phyloP scores from a whole-genome alignment of 768 basidiomycete species.

The Jaapia argillacea region DNA sequence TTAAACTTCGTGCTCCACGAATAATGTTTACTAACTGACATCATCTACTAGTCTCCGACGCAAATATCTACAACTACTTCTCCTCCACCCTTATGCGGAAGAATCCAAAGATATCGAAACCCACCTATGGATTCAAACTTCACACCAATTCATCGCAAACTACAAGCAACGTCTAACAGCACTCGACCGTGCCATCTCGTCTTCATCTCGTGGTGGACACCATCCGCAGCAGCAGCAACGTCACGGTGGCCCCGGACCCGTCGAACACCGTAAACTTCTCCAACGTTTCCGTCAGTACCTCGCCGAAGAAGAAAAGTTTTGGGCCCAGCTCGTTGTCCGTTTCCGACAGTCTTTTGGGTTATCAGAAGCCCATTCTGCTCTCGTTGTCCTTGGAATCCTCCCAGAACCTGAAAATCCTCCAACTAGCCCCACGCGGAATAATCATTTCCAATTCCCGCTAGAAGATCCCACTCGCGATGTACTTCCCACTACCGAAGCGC shows the following conservation, averaged over 20 bases:
- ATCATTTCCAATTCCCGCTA: constrained; percentile 55
- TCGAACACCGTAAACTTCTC: constrained; percentile 79
- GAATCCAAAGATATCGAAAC: constrained; percentile 76
- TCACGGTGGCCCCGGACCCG: constrained; percentile 42
- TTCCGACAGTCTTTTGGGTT: constrained; percentile 64
- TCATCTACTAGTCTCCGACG: constrained; percentile 45
- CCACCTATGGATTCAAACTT: constrained; percentile 89
- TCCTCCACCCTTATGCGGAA: constrained; percentile 55
- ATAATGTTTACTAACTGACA: neutral
- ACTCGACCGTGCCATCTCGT: constrained; percentile 47
- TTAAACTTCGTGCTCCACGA: neutral
- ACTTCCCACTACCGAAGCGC: constrained; percentile 32
- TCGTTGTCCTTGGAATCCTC: constrained; percentile 48
- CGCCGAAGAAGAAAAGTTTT: constrained; percentile 85
- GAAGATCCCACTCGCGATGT: constrained; percentile 33
- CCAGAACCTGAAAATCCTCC: constrained; percentile 25
- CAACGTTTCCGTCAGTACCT: constrained; percentile 89
- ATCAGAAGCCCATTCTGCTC: constrained; percentile 48
- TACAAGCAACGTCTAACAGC: constrained; percentile 70
- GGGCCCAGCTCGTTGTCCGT: constrained; percentile 70
- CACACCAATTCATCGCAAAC: constrained; percentile 71
- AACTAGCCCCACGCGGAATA: constrained; percentile 18
- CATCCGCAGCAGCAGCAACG: constrained; percentile 23
- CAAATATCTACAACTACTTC: constrained; percentile 58
- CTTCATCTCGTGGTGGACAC: constrained; percentile 14